These are phyloP conservation scores for Clonostachys chloroleuca DNA, from an alignment of 2,329 filamentous ascomycete genomes.

Conservation along the genomic window DNA sequence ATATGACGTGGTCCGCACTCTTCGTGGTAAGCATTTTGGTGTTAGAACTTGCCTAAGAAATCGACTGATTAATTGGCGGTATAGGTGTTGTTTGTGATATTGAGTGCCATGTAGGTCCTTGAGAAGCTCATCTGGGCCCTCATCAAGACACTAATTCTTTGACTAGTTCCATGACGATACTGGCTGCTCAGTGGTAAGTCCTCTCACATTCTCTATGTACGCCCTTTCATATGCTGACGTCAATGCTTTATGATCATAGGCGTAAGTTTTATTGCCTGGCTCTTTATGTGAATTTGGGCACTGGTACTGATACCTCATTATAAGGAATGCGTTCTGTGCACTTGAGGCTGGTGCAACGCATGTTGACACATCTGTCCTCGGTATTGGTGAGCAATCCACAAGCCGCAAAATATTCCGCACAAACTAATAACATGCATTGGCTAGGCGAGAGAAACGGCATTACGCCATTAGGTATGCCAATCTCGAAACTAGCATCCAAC, in stretches of 20 bases:
- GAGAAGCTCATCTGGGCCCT: no score
- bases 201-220: no score
- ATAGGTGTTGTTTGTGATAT: constrained; percentile 58
- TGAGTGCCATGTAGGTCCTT: not conserved
- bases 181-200: no score
- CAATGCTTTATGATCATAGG: no score
- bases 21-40: constrained; percentile 23
- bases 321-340: no score
- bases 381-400: constrained; percentile 21
- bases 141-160: no score
- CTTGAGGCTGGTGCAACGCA: constrained; percentile 66
- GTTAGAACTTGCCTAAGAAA: no score
- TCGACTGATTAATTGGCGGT: no score
- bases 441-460: not conserved
- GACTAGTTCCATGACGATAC: not conserved
- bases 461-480: not conserved
- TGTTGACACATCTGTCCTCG: constrained; percentile 80
- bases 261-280: no score
- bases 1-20: constrained; percentile 80
- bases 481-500: not conserved
- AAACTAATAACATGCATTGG: not conserved
- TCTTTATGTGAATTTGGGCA: no score
- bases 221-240: no score
- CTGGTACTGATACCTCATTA: no score
- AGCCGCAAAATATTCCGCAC: not conserved